A percentile compares a stretch with the other conserved stretches of the same genome.
phyloP scores from a whole-genome alignment of 305 asterid genomes.

The Striga hermonthica region DNA sequence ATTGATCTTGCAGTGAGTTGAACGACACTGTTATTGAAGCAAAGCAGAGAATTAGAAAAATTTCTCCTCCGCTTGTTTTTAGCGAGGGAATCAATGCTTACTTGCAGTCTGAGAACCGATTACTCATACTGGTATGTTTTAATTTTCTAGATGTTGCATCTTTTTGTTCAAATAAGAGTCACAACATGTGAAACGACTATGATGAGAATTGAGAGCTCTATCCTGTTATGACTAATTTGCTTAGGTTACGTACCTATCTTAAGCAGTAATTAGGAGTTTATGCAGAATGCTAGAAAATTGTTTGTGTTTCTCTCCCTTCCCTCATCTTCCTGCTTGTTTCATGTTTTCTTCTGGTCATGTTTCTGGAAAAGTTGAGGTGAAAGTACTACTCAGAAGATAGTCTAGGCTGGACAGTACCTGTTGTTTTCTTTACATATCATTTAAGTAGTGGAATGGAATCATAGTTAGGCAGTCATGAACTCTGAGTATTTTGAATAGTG shows the following conservation, averaged over 20 bases:
- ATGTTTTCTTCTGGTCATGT: too few species aligned
- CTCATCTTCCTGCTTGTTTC: too few species aligned
- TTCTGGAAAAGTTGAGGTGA: too few species aligned
- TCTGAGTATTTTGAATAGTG: neutral
- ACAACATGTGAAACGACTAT: conserved; percentile 2
- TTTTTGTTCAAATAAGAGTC: conserved; percentile 6
- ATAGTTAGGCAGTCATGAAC: neutral
- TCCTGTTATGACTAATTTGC: too few species aligned
- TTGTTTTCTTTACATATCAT: too few species aligned
- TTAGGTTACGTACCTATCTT: too few species aligned
- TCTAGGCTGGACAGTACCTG: too few species aligned
- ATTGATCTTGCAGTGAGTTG: conserved; percentile 58
- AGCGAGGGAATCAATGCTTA: conserved; percentile 52
- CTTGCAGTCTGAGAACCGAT: conserved; percentile 60
- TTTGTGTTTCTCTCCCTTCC: too few species aligned
- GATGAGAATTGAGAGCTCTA: neutral
- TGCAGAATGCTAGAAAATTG: too few species aligned
- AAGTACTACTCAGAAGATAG: too few species aligned
- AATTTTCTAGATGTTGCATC: conserved; percentile 16
- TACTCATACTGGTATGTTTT: conserved; percentile 71
- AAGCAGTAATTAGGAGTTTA: too few species aligned
- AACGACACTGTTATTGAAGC: conserved; percentile 85
- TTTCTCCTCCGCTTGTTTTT: conserved; percentile 65
- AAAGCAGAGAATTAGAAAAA: conserved; percentile 66
- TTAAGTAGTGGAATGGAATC: too few species aligned